phyloP scores from a whole-genome alignment of 306 rosid species.

The Spatholobus suberectus region DNA sequence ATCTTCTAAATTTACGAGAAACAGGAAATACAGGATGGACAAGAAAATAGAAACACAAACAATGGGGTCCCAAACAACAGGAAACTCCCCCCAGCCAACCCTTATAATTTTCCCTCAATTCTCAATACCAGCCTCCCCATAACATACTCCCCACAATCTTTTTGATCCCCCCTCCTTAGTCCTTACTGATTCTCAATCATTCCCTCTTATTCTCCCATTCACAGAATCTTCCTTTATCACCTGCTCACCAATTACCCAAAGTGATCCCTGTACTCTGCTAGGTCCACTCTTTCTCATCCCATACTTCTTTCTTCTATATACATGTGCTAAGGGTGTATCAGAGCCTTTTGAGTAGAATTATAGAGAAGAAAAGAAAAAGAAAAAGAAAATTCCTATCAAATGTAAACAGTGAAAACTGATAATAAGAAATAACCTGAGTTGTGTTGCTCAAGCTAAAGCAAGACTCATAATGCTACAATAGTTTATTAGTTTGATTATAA shows the following conservation, averaged over 20 bases:
- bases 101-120: not conserved
- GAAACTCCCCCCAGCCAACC: too few species aligned
- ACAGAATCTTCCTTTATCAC: not conserved
- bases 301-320: not conserved
- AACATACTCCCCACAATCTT: not conserved
- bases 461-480: constrained; percentile 25
- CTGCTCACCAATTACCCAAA: not conserved
- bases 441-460: constrained; percentile 17
- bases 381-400: not conserved
- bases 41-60: too few species aligned
- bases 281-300: not conserved
- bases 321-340: not conserved
- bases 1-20: not conserved
- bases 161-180: not conserved
- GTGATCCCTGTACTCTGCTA: not conserved
- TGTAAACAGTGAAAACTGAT: constrained; percentile 28
- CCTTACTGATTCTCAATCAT: not conserved
- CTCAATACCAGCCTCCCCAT: not conserved
- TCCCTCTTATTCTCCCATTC: not conserved
- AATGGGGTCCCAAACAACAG: too few species aligned
- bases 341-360: constrained; percentile 16
- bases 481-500: constrained; percentile 11
- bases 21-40: not conserved
- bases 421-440: constrained; percentile 3
- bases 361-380: not conserved